phyloP scores from a whole-genome alignment of 257 asterid species.

The Solanum dulcamara region DNA sequence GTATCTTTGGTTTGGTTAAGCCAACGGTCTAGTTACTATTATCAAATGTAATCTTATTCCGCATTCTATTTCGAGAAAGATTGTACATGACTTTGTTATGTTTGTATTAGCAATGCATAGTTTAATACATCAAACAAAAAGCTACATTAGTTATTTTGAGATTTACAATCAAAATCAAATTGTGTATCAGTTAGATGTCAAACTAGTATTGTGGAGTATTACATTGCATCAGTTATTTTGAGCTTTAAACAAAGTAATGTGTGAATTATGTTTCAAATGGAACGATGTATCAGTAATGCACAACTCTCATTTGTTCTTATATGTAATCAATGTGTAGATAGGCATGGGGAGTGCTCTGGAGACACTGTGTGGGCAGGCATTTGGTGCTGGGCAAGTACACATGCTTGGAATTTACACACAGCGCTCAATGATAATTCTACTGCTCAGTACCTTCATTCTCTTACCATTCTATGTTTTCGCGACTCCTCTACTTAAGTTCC shows the following conservation, averaged over 20 bases:
- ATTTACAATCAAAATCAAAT: too few species aligned
- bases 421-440: slow-evolving; percentile 59
- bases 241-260: background rate
- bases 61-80: background rate
- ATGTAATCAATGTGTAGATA: slow-evolving; percentile 33
- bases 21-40: background rate
- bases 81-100: too few species aligned
- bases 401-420: slow-evolving; percentile 83
- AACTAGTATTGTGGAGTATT: background rate
- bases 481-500: slow-evolving; percentile 60
- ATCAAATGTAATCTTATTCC: background rate
- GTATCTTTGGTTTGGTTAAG: background rate
- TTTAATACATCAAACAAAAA: too few species aligned
- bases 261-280: background rate
- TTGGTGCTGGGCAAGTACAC: slow-evolving; percentile 74
- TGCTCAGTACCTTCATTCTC: slow-evolving; percentile 33
- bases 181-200: too few species aligned
- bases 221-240: background rate
- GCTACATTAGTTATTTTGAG: too few species aligned
- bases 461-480: slow-evolving; percentile 62
- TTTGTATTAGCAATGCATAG: too few species aligned
- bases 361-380: slow-evolving; percentile 85
- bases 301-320: background rate
- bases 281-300: background rate
- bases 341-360: slow-evolving; percentile 98